Base-by-base conservation (phyloP, 1,284 basidiomycete genomes). In the Golubevia pallescens region DNA sequence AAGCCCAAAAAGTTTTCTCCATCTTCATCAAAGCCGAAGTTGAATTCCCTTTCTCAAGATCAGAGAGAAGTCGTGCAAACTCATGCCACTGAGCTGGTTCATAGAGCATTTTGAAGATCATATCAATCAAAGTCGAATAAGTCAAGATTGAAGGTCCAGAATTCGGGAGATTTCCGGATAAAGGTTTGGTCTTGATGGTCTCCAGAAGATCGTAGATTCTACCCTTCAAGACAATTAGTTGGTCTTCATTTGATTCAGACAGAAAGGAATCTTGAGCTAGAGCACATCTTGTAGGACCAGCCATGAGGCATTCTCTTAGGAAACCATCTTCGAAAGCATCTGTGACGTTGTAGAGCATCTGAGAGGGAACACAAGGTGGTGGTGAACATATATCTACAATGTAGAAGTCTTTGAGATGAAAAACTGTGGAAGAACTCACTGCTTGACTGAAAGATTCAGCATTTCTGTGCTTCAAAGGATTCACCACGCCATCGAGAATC, bases 321-420 rank as follows among this genome's bases (percentile, higher is more conserved):
- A 74, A 69, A 0, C 70, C 72, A n/a, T 74, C 72, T 16, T 65
- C 57, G 16, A 66, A 74, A 6, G 67, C 67, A 6, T 66, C 69
- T 3, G 69, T 69, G 38, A 74, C 65, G 55, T 74, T 71, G 60
- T 69, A 66, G 20, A 74, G 23, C 20, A 70, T 67, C 2, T 65
- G 59, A 60, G 57, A 66, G 34, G 10, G 34, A 38, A 38, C 10
- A 38, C 34, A 38, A 38, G 10, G 10, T 38, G n/a, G n/a, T n/a
- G n/a, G n/a, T n/a, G n/a, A n/a, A n/a, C n/a, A n/a, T n/a, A n/a
- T n/a, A n/a, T n/a, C n/a, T n/a, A n/a, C n/a, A n/a, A n/a, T n/a
- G n/a, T n/a, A n/a, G n/a, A n/a, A n/a, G n/a, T n/a, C n/a, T n/a
- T n/a, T n/a, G n/a, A n/a, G n/a, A n/a, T n/a, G n/a, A n/a, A n/a